Percentiles rank a stretch among this genome's conserved stretches.
Evolutionary conservation across 345 rosid genomes (phyloP).

Genomic region (Arabidopsis thaliana): DNA sequence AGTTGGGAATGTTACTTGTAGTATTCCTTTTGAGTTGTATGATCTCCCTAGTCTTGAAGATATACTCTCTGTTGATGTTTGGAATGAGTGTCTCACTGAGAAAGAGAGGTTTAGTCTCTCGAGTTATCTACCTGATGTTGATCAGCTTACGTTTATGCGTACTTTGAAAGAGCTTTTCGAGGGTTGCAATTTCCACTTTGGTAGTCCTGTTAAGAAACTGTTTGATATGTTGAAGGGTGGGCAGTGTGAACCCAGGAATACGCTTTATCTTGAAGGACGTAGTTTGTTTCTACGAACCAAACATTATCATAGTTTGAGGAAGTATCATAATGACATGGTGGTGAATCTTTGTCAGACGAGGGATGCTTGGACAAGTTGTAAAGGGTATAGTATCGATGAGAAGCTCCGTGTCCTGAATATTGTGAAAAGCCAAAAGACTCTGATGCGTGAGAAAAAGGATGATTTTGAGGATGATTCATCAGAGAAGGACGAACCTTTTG

Average conservation of each 20-base stretch:
- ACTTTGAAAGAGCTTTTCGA: constrained; percentile 80
- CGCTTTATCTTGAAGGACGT: constrained; percentile 85
- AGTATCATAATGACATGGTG: constrained; percentile 83
- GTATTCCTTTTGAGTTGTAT: constrained; percentile 83
- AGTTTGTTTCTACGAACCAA: constrained; percentile 66
- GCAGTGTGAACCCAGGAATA: constrained; percentile 91
- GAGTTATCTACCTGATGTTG: constrained; percentile 81
- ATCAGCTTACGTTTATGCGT: constrained; percentile 64
- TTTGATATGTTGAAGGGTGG: constrained; percentile 95
- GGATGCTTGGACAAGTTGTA: constrained; percentile 86
- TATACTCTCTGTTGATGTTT: constrained; percentile 87
- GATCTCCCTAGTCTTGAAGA: constrained; percentile 78
- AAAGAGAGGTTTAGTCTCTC: constrained; percentile 80
- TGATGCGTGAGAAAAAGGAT: constrained; percentile 75
- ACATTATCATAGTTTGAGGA: constrained; percentile 83
- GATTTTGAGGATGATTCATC: constrained; percentile 67
- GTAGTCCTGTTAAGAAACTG: constrained; percentile 77
- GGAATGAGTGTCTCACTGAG: constrained; percentile 88
- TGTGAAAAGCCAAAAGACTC: constrained; percentile 79
- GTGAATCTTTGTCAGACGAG: constrained; percentile 79
- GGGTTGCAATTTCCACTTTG: constrained; percentile 86
- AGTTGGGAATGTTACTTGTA: constrained; percentile 78
- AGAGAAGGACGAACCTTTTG: constrained; percentile 63
- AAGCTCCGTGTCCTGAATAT: constrained; percentile 88
- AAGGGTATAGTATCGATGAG: constrained; percentile 85